Conservation (phyloP, 202 grass and related monocot genomes). For the Hordeum pubiflorum region DNA sequence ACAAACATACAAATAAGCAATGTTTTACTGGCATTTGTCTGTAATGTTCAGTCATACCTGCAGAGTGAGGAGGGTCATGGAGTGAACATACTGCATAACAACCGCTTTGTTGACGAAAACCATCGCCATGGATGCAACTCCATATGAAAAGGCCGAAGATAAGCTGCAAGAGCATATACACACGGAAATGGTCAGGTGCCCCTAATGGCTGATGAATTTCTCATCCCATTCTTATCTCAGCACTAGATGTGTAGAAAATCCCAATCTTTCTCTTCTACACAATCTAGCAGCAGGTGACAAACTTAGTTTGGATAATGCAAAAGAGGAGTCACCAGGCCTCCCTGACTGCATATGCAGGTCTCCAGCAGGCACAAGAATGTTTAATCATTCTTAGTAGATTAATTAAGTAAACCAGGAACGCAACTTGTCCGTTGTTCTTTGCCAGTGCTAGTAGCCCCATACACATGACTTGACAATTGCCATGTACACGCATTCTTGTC, state of each 20-base stretch:
- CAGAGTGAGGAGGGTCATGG: constrained; percentile 85
- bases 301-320: neutral
- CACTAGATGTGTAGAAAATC: neutral
- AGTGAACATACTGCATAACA: constrained; percentile 86
- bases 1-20: neutral
- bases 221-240: neutral
- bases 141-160: constrained; percentile 75
- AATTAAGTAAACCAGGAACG: neutral
- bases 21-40: neutral
- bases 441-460: neutral
- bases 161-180: constrained; percentile 46
- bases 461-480: neutral
- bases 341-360: neutral
- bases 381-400: neutral
- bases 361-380: neutral
- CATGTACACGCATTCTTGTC: neutral
- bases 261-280: neutral
- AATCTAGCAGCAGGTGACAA: neutral
- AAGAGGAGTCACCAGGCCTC: neutral
- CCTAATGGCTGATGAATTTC: neutral
- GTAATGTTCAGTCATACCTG: constrained; percentile 42
- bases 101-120: constrained; percentile 97
- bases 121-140: constrained; percentile 84
- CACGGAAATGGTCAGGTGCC: constrained; percentile 15
- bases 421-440: neutral